Evolutionary conservation across 2,329 filamentous ascomycete species (phyloP).

Genomic region (Monosporascus cannonballus): DNA sequence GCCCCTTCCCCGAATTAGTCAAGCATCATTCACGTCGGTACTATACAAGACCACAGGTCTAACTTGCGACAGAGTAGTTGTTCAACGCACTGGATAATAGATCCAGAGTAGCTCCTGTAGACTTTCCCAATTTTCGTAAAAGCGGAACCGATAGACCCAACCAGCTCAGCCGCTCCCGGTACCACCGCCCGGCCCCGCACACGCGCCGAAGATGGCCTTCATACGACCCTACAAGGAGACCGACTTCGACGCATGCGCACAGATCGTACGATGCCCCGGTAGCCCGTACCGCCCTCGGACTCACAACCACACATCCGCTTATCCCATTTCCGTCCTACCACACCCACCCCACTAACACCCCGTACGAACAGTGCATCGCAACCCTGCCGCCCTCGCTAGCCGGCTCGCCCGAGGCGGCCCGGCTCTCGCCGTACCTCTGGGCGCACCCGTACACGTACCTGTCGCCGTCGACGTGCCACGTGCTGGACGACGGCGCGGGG

Average conservation of each 20-base stretch:
- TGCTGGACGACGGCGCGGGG: constrained; percentile 42
- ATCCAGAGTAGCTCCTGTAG: no score
- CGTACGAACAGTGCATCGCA: constrained; percentile 35
- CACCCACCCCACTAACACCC: background rate
- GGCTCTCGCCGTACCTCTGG: constrained; percentile 44
- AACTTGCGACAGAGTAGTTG: no score
- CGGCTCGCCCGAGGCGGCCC: constrained; percentile 25
- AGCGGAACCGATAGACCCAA: no score
- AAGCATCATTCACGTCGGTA: no score
- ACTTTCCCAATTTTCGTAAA: no score
- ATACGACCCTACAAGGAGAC: constrained; percentile 34
- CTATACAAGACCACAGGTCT: no score
- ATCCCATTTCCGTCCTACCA: background rate
- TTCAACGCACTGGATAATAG: no score
- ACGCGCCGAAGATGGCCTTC: constrained; percentile 33
- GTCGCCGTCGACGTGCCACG: constrained; percentile 37
- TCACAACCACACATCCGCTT: background rate
- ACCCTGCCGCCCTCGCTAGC: constrained; percentile 40
- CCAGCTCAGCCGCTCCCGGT: no score
- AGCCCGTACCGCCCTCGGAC: background rate
- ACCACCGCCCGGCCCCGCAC: no score
- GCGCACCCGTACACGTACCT: constrained; percentile 44
- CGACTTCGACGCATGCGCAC: constrained; percentile 34
- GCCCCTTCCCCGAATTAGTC: background rate
- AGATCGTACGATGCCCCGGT: constrained; percentile 30